These are phyloP conservation scores for Colletotrichum phormii DNA, from an alignment of 2,329 filamentous ascomycete species.

Conservation along the genomic window DNA sequence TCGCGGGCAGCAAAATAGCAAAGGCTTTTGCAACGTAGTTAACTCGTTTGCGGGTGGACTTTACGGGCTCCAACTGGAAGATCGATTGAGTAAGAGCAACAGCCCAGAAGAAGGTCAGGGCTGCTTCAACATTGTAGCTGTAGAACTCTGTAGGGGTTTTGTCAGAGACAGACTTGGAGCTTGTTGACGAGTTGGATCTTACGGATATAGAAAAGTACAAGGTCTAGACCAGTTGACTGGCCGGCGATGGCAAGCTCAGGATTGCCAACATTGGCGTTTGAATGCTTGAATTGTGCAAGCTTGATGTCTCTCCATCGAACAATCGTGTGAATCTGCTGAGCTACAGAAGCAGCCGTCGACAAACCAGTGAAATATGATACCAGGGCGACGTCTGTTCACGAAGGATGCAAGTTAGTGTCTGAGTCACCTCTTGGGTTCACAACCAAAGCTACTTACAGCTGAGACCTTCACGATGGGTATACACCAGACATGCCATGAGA, in stretches of 20 bases:
- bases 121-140: slow-evolving; percentile 60
- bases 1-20: slow-evolving; percentile 49
- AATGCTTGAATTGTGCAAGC: slow-evolving; percentile 50
- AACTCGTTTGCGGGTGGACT: slow-evolving; percentile 41
- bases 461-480: slow-evolving; percentile 51
- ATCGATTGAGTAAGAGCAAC: slow-evolving; percentile 50
- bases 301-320: slow-evolving; percentile 53
- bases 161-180: slow-evolving; percentile 21
- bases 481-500: slow-evolving; percentile 51
- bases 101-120: slow-evolving; percentile 59
- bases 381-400: slow-evolving; percentile 51
- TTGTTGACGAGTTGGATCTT: slow-evolving; percentile 36
- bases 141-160: slow-evolving; percentile 55
- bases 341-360: slow-evolving; percentile 51
- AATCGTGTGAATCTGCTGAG: slow-evolving; percentile 57
- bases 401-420: slow-evolving; percentile 16
- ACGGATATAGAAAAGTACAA: slow-evolving; percentile 62
- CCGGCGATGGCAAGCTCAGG: slow-evolving; percentile 57
- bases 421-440: not conserved
- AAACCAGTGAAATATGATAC: slow-evolving; percentile 51
- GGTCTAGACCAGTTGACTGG: slow-evolving; percentile 53
- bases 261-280: slow-evolving; percentile 47
- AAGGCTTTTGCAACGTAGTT: slow-evolving; percentile 47
- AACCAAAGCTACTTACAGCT: slow-evolving; percentile 50
- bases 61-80: slow-evolving; percentile 45